These are phyloP conservation scores for Parasarocladium wereldwijsianum DNA, from an alignment of 2,329 filamentous ascomycete species.

Conservation along the genomic window DNA sequence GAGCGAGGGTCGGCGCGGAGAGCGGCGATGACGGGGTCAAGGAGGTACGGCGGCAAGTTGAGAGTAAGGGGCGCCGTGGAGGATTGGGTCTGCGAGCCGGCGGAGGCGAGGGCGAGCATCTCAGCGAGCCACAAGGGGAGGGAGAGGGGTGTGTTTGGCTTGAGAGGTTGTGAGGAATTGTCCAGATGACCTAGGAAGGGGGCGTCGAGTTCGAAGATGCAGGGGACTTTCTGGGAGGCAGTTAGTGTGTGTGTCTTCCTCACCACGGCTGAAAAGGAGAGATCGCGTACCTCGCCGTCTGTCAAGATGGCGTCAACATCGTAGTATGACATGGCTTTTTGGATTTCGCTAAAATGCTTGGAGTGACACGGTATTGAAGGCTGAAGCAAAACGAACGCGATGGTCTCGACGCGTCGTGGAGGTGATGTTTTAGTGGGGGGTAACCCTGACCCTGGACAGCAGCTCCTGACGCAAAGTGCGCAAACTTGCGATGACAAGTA, in stretches of 20 bases:
- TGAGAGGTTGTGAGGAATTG: slow-evolving; percentile 64
- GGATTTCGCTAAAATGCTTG: too few species aligned
- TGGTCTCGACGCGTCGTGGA: too few species aligned
- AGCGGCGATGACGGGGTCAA: slow-evolving; percentile 70
- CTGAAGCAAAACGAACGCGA: too few species aligned
- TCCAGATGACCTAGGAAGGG: slow-evolving; percentile 80
- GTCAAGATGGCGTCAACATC: slow-evolving; percentile 74
- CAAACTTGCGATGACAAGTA: too few species aligned
- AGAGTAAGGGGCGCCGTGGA: slow-evolving; percentile 55
- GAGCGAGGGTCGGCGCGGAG: slow-evolving; percentile 79
- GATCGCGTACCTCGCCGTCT: slow-evolving; percentile 55
- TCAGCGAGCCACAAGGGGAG: slow-evolving; percentile 91
- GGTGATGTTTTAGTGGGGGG: too few species aligned
- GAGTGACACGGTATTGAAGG: too few species aligned
- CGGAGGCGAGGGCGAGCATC: slow-evolving; percentile 65
- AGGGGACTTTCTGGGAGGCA: slow-evolving; percentile 69
- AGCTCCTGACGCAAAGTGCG: too few species aligned
- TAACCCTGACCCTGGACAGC: too few species aligned
- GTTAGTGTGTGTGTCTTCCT: slow-evolving; percentile 17
- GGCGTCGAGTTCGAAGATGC: slow-evolving; percentile 83
- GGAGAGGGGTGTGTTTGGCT: slow-evolving; percentile 63
- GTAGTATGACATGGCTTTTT: slow-evolving; percentile 71
- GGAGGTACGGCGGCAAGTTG: slow-evolving; percentile 66
- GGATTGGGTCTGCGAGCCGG: slow-evolving; percentile 29
- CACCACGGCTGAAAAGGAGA: not conserved